Evolutionary conservation across 805 yeast genomes (phyloP), one percentile per base, ranked within the genome.

Genomic region (Suhomyces sp.): DNA sequence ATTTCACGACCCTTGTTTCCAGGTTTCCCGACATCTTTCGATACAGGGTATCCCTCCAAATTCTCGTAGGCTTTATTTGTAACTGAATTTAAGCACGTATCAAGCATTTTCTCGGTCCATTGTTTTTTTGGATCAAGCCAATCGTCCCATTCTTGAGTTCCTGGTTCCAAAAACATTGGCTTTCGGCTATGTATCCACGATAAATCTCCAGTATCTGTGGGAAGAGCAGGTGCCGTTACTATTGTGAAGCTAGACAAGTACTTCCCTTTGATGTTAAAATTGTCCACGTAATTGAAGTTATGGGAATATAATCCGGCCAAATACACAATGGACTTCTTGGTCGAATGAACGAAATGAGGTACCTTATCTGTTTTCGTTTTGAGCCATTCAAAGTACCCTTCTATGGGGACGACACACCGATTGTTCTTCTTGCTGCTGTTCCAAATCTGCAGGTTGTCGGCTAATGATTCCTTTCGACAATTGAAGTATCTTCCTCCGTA

Each of bases 351-450:
- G 50, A 65, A 90, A 53, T 81, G 77, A 0, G 96, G 96, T 0
- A 56, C 54, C 50, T 78, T 82, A 7, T 63, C 64, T 3, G 50
- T 50, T 27, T 56, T 62, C 19, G 48, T 42, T 18, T 53, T 58
- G 35, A 53, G 62, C 96, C 97, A 90, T 58, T 90, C 97, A 51
- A 76, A 90, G 56, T 90, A 90, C 0, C 96, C 96, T 48, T 76
- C 74, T 25, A 85, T 72, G 0, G 95, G 91, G 0, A 88, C 76
- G 1, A 82, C 79, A 54, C 96, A 88, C 24, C 96, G 63, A 4
- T 65, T 62, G 6, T 59, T 58, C 16, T 68, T 59, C 23, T 70
- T 60, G 4, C 76, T 65, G 1, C 65, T 42, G 5, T 65, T 65
- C 95, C 95, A 88, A 25, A 82, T 57, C 15, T 69, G 62, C 27